phyloP scores from a whole-genome alignment of 1,284 basidiomycete species.

The Cystobasidium slooffiae region DNA sequence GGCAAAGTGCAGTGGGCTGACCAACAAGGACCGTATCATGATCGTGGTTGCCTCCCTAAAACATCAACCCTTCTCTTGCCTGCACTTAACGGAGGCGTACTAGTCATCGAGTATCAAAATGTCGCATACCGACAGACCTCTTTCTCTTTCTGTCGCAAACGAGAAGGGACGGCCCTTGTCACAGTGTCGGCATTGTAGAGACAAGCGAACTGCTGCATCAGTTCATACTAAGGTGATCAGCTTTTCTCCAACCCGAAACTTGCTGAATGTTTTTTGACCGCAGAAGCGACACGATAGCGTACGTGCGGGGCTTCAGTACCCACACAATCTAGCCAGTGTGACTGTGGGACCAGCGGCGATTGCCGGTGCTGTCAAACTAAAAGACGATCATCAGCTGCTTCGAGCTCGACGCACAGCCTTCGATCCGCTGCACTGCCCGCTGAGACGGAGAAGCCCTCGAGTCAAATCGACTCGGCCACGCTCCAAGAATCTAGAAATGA shows the following conservation, averaged over 20 bases:
- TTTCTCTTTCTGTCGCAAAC: background rate
- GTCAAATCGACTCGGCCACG: constrained; percentile 6
- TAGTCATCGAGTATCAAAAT: constrained; percentile 12
- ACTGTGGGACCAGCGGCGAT: constrained; percentile 9
- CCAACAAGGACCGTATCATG: constrained; percentile 10
- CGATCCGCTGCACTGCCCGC: constrained; percentile 3
- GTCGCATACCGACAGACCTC: constrained; percentile 11
- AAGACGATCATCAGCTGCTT: constrained; percentile 13
- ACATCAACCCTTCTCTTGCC: background rate
- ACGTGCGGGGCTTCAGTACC: constrained; percentile 4
- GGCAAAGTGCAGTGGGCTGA: background rate
- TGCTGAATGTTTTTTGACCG: background rate
- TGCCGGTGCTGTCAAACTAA: constrained; percentile 11
- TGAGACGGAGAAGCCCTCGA: constrained; percentile 8
- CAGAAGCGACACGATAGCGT: constrained; percentile 9
- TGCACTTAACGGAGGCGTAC: background rate
- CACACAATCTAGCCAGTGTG: constrained; percentile 13
- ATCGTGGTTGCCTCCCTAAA: background rate
- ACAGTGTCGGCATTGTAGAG: constrained; percentile 5
- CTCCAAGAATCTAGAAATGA: constrained; percentile 8
- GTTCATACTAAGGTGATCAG: constrained; percentile 6
- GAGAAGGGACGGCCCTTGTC: constrained; percentile 5
- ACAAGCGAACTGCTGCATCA: constrained; percentile 4
- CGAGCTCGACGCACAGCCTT: background rate
- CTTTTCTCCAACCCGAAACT: background rate